Evolutionary conservation across 2,329 filamentous ascomycete genomes (phyloP).

Genomic region (Fragosphaeria purpurea): DNA sequence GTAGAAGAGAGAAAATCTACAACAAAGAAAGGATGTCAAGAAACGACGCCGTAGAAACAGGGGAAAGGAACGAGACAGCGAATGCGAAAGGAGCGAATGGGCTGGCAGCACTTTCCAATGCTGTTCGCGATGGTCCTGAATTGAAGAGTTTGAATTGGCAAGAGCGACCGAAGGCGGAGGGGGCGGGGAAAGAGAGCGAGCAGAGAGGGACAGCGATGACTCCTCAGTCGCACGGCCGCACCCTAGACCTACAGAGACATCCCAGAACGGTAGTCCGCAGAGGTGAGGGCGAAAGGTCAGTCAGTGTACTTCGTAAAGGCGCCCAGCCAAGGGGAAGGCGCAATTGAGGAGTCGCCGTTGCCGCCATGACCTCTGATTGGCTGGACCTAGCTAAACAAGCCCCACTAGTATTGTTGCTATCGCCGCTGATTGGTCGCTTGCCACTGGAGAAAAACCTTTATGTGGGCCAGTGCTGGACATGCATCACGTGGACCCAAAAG

Average conservation of each 20-base stretch:
- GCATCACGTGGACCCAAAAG: constrained; percentile 8
- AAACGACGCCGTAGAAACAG: not conserved
- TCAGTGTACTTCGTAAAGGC: not conserved
- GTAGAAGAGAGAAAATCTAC: not conserved
- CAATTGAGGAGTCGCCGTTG: constrained; percentile 2
- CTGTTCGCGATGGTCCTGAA: constrained; percentile 7
- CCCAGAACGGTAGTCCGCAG: not conserved
- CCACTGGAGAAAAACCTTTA: not conserved
- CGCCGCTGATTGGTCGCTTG: constrained; percentile 1
- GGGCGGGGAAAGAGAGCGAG: constrained; percentile 12
- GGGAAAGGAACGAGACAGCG: not conserved
- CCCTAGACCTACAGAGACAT: too few species aligned
- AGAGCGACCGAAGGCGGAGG: constrained; percentile 13
- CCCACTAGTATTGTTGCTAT: not conserved
- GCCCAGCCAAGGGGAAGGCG: constrained; percentile 1
- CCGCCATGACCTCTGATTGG: constrained; percentile 4
- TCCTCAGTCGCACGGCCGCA: not conserved
- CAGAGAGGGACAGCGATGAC: not conserved
- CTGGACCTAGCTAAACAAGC: not conserved
- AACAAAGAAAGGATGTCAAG: not conserved
- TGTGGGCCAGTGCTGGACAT: not conserved
- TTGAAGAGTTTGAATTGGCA: constrained; percentile 9
- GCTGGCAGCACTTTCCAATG: constrained; percentile 9
- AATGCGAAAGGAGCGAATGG: constrained; percentile 4
- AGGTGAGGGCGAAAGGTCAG: not conserved